Evolutionary conservation across 208 protist species (phyloP), one percentile per base, ranked within the genome.

Genomic region (Trypanosoma conorhini): DNA sequence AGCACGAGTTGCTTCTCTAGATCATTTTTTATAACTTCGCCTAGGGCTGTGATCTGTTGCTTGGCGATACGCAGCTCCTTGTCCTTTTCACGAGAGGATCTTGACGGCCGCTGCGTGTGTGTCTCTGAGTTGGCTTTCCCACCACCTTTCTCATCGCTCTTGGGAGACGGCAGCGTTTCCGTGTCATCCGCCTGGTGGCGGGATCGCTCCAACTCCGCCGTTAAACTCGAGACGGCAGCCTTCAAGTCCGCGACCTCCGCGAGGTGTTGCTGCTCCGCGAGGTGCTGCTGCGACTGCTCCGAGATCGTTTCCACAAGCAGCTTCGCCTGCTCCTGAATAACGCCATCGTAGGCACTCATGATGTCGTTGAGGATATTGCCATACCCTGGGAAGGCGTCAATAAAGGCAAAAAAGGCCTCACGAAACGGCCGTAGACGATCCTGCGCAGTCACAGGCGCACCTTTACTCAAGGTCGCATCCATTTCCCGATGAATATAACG

Each of bases 1-100:
- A 95, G 82, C 0, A 93, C 74, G 31, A 95, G 70, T 46, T 91
- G 83, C 72, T 92, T 93, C 57, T 93, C 80, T 26, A 93, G 61
- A 40, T 95, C 87, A n/a, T 38, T 62, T 42, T 86, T 79, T 60
- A 79, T 92, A 54, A 62, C 75, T 35, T 62, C 60, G 71, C 91
- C 87, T 13, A 93, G 51, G 33, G 79, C 80, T 33, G 59, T 42
- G 42, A 91, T 74, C 31, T 80, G 77, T 44, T 76, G 40, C 12
- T 74, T 66, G 10, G 86, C 79, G 15, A 52, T 59, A 28, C 77
- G 73, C 0, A 92, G 77, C 40, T 83, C 76, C 26, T 74, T 79
- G 1, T 62, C 77, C 65, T 17, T 67, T 52, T 67, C 81, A 58
- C 31, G 81, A 66, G 2, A 87, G 24, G n/a, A 55, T 44, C 61